Evolutionary conservation across 108 stramenopile species (phyloP).

Genomic region (Nannochloropsis granulata): DNA sequence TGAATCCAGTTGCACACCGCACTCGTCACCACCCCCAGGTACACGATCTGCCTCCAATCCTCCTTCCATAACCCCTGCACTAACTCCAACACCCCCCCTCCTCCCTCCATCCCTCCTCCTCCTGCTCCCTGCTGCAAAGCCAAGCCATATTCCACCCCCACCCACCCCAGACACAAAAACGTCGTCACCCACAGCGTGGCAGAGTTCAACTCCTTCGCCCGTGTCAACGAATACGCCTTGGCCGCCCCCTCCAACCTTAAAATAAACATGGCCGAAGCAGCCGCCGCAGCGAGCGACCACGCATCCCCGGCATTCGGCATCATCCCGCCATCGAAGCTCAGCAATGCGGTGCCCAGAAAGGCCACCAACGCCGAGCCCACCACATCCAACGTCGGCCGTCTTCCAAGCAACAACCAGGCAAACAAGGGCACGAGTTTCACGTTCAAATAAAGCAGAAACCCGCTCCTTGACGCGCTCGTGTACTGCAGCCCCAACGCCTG

Average conservation of each 20-base stretch:
- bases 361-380: conserved; percentile 25
- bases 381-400: conserved; percentile 10
- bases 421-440: conserved; percentile 38
- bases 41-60: conserved; percentile 6
- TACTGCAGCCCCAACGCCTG: conserved; percentile 30
- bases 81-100: background rate
- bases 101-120: background rate
- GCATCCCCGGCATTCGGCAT: conserved; percentile 28
- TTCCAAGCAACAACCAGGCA: conserved; percentile 15
- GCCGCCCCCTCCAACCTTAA: conserved; percentile 19
- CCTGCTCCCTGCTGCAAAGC: background rate
- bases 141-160: background rate
- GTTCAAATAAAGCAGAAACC: conserved; percentile 33
- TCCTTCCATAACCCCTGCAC: background rate
- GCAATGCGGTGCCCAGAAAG: conserved; percentile 23
- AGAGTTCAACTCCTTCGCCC: conserved; percentile 9
- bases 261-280: conserved; percentile 35
- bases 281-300: conserved; percentile 29
- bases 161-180: conserved; percentile 10
- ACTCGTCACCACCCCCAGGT: conserved; percentile 32
- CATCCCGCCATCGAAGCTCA: conserved; percentile 26
- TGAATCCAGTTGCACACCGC: conserved; percentile 34
- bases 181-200: conserved; percentile 25
- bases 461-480: conserved; percentile 36
- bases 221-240: background rate